Evolutionary conservation across 108 stramenopile species (phyloP), one percentile per base, ranked within the genome.

Genomic region (Cyclostephanos tholiformis): DNA sequence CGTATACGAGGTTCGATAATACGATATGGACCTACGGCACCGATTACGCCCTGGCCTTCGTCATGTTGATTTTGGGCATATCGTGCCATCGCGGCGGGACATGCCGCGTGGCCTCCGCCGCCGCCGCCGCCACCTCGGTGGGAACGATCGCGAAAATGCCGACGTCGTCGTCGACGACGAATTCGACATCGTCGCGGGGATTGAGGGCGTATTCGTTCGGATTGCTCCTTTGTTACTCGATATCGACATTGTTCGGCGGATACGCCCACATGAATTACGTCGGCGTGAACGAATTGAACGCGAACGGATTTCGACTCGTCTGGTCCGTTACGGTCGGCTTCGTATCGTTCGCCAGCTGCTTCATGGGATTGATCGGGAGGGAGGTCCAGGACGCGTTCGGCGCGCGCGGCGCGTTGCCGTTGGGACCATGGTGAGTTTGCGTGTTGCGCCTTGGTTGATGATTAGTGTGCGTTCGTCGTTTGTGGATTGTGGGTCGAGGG

Each of bases 291-390:
- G 77, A 71, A 17, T 43, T 93, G 17, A 91, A 94, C 66, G 77
- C 90, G 9, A 17, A 38, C 30, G 25, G 39, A 11, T 96, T 96
- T 68, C 82, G 91, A 6, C 11, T 90, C 5, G 61, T 91, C 11
- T 94, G 95, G 95, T 85, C 86, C 8, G 55, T 89, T 7, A 91
- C 90, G 65, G 95, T 96, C 12, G 95, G 95, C 0, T 88, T 85
- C 49, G 95, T 96, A 14, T 67, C 80, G 7, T 74, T 71, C 44
- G 95, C 95, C 2, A 81, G 87, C 29, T 76, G 74, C 7, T 85
- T 69, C 53, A 94, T 96, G 92, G 93, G 92, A 19, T 57, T 67
- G 25, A 84, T 87, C 23, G 95, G 87, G 3, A 68, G 76, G 30
- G 88, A 90, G 67, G 69, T 88, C 6, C 65, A 68, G 30, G 55